phyloP scores from a whole-genome alignment of 139 green algal species.

The Auxenochlorella protothecoides region DNA sequence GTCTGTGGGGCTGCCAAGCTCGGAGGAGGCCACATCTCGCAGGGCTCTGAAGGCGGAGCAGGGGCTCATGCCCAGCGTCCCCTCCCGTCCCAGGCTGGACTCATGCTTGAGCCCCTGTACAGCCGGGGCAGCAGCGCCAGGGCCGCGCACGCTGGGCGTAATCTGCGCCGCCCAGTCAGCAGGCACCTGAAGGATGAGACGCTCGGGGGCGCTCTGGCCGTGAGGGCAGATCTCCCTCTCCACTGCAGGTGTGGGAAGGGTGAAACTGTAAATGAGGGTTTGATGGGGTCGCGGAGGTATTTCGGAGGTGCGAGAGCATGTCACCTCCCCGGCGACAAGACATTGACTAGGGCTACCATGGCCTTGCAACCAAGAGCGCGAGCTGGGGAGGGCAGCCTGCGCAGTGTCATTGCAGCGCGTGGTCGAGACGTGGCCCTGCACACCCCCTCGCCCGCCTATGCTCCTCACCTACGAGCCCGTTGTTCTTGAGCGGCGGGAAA shows the following conservation, averaged over 20 bases:
- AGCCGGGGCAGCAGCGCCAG: no score
- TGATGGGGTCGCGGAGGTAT: neutral
- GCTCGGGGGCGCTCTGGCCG: slow-evolving; percentile 5
- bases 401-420: neutral
- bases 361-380: neutral
- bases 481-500: slow-evolving; percentile 38
- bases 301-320: no score
- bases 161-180: slow-evolving; percentile 19
- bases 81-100: no score
- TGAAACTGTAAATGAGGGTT: neutral
- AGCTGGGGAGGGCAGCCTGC: neutral
- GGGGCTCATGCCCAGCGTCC: no score
- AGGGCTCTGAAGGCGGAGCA: no score
- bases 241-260: slow-evolving; percentile 3
- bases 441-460: neutral
- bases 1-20: no score
- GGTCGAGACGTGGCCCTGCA: neutral
- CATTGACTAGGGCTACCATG: neutral
- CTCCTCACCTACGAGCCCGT: slow-evolving; percentile 7
- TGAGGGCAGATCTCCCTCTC: slow-evolving; percentile 20
- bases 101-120: no score
- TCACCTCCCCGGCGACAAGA: no score
- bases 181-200: slow-evolving; percentile 15
- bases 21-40: no score
- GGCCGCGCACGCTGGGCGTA: neutral